Evolutionary conservation across 192 early-diverging fungal species (phyloP).

Genomic region (Coemansia sp.): DNA sequence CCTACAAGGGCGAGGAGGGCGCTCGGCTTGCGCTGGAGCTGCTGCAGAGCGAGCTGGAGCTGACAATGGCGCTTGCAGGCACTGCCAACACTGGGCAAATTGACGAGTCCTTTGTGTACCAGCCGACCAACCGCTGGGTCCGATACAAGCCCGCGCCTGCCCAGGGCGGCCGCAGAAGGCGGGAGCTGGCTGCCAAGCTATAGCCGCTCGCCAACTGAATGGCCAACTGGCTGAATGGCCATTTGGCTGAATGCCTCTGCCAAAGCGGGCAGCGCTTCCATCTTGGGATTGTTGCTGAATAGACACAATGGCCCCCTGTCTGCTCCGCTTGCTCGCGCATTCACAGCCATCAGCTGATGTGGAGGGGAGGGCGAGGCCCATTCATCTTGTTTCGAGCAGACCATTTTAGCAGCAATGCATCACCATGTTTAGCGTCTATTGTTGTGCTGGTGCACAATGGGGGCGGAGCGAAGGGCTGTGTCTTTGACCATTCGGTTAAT

Average conservation of each 20-base stretch:
- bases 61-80: slow-evolving; percentile 75
- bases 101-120: slow-evolving; percentile 50
- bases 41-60: slow-evolving; percentile 80
- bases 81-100: slow-evolving; percentile 64
- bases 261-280: too few relatives aligned
- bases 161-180: slow-evolving; percentile 1
- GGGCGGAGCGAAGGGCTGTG: too few relatives aligned
- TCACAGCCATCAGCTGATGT: not conserved
- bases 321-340: too few relatives aligned
- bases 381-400: not conserved
- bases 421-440: not conserved
- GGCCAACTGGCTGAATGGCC: not conserved
- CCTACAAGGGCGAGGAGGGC: slow-evolving; percentile 82
- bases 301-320: too few relatives aligned
- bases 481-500: slow-evolving; percentile 1
- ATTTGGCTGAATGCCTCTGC: too few relatives aligned
- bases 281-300: too few relatives aligned
- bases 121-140: slow-evolving; percentile 41
- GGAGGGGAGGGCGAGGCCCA: not conserved
- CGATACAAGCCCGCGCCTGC: slow-evolving; percentile 12
- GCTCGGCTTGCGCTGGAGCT: slow-evolving; percentile 71
- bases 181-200: slow-evolving; percentile 25
- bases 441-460: too few relatives aligned
- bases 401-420: not conserved
- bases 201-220: slow-evolving; percentile 5